These are phyloP conservation scores for Acacia melanoxylon DNA, from an alignment of 306 rosid species.

Conservation along the genomic window DNA sequence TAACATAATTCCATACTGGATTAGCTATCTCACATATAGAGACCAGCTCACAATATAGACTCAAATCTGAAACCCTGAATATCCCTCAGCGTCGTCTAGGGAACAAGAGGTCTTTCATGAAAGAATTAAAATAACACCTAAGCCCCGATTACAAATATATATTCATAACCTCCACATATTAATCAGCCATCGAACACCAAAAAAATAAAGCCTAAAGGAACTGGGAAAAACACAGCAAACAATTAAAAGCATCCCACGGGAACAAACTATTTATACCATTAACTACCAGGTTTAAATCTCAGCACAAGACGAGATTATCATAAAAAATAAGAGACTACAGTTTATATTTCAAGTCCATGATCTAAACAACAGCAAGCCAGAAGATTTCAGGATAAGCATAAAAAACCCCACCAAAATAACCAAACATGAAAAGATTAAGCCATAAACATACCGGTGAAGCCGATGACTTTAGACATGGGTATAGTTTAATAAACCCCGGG, in stretches of 20 bases:
- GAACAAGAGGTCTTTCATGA: neutral
- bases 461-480: constrained; percentile 82
- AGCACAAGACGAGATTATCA: neutral
- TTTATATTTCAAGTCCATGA: constrained; percentile 10
- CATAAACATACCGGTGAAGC: constrained; percentile 62
- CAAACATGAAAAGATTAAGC: neutral
- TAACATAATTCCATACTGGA: neutral
- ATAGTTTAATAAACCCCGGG: constrained; percentile 51
- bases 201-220: neutral
- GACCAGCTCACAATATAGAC: neutral
- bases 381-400: constrained; percentile 4
- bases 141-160: neutral
- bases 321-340: neutral
- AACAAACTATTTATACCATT: neutral
- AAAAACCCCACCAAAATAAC: constrained; percentile 1
- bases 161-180: neutral
- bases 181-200: neutral
- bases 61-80: neutral
- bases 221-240: neutral
- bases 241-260: neutral
- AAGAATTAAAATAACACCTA: neutral
- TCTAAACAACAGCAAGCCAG: constrained; percentile 17
- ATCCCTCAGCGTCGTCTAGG: constrained; percentile 22
- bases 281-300: constrained; percentile 4
- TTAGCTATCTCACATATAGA: neutral